Percentiles rank a stretch among this genome's conserved stretches.
Evolutionary conservation across 2,329 filamentous ascomycete species (phyloP).

Genomic region (Fusarium paranaense): DNA sequence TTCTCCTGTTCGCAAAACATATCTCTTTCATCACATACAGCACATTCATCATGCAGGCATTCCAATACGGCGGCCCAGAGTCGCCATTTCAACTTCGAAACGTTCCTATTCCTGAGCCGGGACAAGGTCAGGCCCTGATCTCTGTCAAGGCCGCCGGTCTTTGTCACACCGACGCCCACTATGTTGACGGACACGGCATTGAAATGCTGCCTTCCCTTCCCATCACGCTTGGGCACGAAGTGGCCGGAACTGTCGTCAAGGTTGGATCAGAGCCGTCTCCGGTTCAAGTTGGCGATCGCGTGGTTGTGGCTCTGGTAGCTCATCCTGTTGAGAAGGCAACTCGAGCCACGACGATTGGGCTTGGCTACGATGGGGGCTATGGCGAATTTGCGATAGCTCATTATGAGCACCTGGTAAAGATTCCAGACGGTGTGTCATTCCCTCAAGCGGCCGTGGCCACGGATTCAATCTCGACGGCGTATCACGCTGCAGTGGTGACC

Average conservation of each 20-base stretch:
- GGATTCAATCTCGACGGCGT: constrained; percentile 22
- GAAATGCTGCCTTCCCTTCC: constrained; percentile 9
- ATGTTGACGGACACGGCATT: constrained; percentile 9
- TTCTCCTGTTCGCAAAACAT: neutral
- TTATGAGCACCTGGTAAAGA: neutral
- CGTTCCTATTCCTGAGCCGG: constrained; percentile 14
- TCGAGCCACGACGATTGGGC: neutral
- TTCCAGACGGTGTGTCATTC: constrained; percentile 18
- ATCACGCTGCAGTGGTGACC: constrained; percentile 13
- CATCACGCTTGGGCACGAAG: constrained; percentile 18
- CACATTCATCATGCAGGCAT: constrained; percentile 15
- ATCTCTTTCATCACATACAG: neutral
- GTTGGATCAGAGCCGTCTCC: constrained; percentile 11
- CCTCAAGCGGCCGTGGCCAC: constrained; percentile 19
- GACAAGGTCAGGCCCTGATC: constrained; percentile 13
- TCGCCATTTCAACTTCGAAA: constrained; percentile 1
- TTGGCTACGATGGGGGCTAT: neutral
- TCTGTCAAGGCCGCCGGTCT: constrained; percentile 18
- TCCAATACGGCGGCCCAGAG: neutral
- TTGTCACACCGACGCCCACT: constrained; percentile 20
- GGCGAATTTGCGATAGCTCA: neutral
- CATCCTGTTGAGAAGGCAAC: constrained; percentile 15
- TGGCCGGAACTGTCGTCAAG: constrained; percentile 16
- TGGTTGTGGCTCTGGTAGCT: constrained; percentile 12
- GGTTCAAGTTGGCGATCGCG: constrained; percentile 12